Percentiles rank a stretch among this genome's conserved stretches.
Evolutionary conservation across 805 yeast species (phyloP).

Genomic region (Starmerella tilneyi): DNA sequence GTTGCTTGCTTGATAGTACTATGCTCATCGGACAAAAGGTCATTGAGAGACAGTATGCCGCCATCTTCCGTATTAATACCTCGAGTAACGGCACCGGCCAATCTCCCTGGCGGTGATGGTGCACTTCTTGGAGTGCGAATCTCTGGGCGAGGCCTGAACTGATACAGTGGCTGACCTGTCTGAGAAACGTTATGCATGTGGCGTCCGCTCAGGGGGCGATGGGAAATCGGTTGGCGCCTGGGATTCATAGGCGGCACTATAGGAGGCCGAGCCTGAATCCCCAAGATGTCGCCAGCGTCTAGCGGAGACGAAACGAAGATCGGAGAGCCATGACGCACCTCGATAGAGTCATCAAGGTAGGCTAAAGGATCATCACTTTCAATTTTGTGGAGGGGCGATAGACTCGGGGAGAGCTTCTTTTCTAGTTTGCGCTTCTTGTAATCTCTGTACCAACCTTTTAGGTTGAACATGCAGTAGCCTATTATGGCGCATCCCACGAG

Average conservation of each 20-base stretch:
- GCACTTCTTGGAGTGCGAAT: conserved; percentile 9
- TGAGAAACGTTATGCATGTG: too few relatives aligned
- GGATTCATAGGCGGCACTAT: neutral
- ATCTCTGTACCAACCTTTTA: neutral
- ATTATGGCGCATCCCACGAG: conserved; percentile 8
- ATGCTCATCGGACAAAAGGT: too few relatives aligned
- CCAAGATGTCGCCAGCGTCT: neutral
- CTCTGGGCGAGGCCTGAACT: conserved; percentile 7
- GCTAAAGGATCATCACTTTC: conserved; percentile 4
- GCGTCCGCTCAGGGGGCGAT: neutral
- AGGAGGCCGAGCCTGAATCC: neutral
- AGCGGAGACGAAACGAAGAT: conserved; percentile 1
- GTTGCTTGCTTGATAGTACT: too few relatives aligned
- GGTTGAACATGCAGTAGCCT: conserved; percentile 8
- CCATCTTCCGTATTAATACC: too few relatives aligned
- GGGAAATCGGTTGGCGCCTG: neutral
- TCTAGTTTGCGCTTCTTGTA: neutral
- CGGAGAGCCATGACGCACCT: neutral
- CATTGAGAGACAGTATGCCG: too few relatives aligned
- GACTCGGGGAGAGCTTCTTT: neutral
- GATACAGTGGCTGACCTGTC: too few relatives aligned
- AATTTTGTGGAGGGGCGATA: conserved; percentile 1
- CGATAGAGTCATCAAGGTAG: neutral
- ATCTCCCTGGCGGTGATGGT: conserved; percentile 7
- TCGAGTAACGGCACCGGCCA: neutral